These are phyloP conservation scores for Cichorium intybus DNA, from an alignment of 140 eudicot species.

Conservation along the genomic window DNA sequence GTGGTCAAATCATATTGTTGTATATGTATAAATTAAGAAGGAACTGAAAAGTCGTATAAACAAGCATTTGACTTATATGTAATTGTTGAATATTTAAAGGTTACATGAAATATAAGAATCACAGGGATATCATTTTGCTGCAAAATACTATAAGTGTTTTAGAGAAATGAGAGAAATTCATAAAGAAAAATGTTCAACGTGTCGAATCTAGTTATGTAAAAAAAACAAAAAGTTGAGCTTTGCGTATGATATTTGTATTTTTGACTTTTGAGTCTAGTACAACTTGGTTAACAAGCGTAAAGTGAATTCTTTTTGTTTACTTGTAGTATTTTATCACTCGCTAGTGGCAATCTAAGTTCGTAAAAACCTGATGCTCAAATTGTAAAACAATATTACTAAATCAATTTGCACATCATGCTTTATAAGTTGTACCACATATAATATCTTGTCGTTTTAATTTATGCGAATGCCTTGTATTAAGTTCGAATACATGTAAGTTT, in stretches of 20 bases:
- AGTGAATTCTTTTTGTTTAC: neutral
- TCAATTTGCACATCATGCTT: neutral
- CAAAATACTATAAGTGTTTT: too few relatives aligned
- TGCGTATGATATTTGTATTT: neutral
- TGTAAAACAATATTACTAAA: neutral
- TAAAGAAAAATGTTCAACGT: too few relatives aligned
- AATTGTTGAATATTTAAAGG: too few relatives aligned
- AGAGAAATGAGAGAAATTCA: too few relatives aligned
- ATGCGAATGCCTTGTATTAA: neutral
- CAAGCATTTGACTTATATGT: too few relatives aligned
- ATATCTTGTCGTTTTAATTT: neutral
- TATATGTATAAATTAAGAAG: too few relatives aligned
- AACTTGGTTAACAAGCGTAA: neutral
- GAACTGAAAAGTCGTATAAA: too few relatives aligned
- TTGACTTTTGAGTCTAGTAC: neutral
- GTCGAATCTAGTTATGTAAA: too few relatives aligned
- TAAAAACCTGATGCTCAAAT: neutral
- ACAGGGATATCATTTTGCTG: too few relatives aligned
- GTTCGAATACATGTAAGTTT: slow-evolving; percentile 14
- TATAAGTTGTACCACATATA: neutral
- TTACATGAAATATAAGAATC: too few relatives aligned
- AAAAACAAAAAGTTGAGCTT: neutral
- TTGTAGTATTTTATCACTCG: neutral
- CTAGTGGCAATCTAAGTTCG: neutral
- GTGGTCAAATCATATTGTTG: too few relatives aligned